Evolutionary conservation across 2,329 filamentous ascomycete species (phyloP), one percentile per base, ranked within the genome.

Genomic region (Pyrenophora teres): DNA sequence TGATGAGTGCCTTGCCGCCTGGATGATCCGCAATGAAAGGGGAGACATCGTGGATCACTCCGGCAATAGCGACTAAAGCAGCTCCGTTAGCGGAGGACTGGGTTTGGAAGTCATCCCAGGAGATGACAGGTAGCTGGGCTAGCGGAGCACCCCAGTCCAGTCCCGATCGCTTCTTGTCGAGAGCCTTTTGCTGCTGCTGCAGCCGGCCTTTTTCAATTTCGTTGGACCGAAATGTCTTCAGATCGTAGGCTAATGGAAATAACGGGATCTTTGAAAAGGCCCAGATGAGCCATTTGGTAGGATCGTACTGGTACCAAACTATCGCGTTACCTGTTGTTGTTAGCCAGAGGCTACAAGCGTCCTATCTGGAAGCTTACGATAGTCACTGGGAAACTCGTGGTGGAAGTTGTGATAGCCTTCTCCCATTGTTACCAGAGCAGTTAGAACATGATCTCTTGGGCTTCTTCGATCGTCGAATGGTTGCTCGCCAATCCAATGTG

Each of bases 401-500:
- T 75, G 73, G 56, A 75, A 75, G 58, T 75, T 75, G 53, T 75
- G 73, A 56, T 75, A 75, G 0, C 73, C 73, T 48, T 75, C 73
- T n/a, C 73, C 73, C 42, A 75, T 71, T 0, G 73, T 75, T 6
- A 74, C 68, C 1, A 75, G 53, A 8, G 73, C 73, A 1, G 73
- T 75, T 6, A 75, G 31, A 13, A 74, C 59, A 43, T 74, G 71
- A 45, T 75, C 73, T 16, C 73, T 51, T 5, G 73, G 73, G 5
- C 54, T 66, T 40, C 73, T 68, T 8, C 71, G 63, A 52, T 75
- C 73, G 49, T 75, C 73, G 51, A 75, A 75, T 1, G 72, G 73
- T 55, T 75, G 73, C 47, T 76, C 73, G 15, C 78, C 78, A n/a
- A 81, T 72, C 75, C 76, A 81, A 63, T 81, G 78, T n/a, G 78